These are phyloP conservation scores for Macadamia integrifolia DNA, from an alignment of 164 flowering plant species.

Conservation along the genomic window DNA sequence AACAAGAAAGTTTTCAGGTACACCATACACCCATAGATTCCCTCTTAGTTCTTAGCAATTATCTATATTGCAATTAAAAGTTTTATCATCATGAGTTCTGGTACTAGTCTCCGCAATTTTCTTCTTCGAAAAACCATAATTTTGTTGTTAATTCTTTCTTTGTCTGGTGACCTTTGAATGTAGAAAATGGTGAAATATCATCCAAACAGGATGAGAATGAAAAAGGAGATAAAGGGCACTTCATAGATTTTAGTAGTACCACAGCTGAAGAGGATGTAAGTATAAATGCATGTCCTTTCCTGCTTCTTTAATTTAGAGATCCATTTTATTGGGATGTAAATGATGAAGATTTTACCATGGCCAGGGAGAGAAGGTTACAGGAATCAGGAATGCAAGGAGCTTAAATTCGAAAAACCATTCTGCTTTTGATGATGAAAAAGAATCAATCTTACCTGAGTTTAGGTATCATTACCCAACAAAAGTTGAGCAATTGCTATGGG, in stretches of 20 bases:
- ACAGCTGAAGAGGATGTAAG: conserved; percentile 30
- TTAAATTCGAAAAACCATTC: conserved; percentile 15
- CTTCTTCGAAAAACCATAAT: no score
- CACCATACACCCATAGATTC: conserved; percentile 10
- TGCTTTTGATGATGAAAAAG: conserved; percentile 34
- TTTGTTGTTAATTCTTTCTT: background rate
- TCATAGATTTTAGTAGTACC: background rate
- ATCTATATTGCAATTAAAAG: no score
- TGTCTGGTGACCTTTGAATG: background rate
- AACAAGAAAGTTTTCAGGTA: conserved; percentile 33
- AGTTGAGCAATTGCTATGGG: no score
- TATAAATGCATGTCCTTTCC: background rate
- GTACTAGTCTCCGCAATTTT: no score
- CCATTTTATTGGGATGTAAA: background rate
- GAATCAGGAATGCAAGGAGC: conserved; percentile 46
- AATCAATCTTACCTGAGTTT: conserved; percentile 47
- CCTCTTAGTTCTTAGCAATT: no score
- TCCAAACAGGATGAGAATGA: conserved; percentile 11
- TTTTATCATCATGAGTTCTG: no score
- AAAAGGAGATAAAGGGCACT: conserved; percentile 11
- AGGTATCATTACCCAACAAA: conserved; percentile 38
- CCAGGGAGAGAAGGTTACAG: conserved; percentile 41
- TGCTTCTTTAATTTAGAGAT: no score
- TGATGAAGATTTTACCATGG: background rate
- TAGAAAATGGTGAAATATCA: conserved; percentile 36